These are phyloP conservation scores for Cryphonectria parasitica DNA, from an alignment of 2,329 filamentous ascomycete species.

Conservation along the genomic window DNA sequence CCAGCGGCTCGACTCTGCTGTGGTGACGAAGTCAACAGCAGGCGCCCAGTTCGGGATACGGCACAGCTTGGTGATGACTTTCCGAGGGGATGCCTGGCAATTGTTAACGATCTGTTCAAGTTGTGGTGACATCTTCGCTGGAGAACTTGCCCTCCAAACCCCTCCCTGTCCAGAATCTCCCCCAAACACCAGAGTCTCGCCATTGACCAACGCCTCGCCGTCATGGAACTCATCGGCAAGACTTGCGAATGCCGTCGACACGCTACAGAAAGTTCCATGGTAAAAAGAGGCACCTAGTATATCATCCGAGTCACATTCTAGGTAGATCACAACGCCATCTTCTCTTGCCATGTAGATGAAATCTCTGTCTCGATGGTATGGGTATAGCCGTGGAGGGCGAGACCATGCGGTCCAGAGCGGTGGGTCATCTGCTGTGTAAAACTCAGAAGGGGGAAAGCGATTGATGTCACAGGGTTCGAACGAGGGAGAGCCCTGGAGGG, in stretches of 20 bases:
- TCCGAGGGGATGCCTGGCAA: constrained; percentile 57
- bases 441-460: constrained; percentile 45
- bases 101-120: not conserved
- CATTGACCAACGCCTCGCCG: constrained; percentile 35
- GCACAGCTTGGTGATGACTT: constrained; percentile 58
- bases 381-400: constrained; percentile 69
- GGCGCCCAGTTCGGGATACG: constrained; percentile 68
- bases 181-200: constrained; percentile 79
- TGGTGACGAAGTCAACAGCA: constrained; percentile 58
- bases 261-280: constrained; percentile 72
- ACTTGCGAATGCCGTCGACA: constrained; percentile 81
- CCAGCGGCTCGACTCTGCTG: constrained; percentile 42
- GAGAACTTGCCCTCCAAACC: constrained; percentile 66
- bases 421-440: constrained; percentile 49
- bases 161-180: constrained; percentile 79
- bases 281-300: constrained; percentile 59
- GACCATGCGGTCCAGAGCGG: constrained; percentile 87
- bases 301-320: constrained; percentile 66
- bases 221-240: constrained; percentile 60
- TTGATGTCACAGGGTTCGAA: constrained; percentile 51
- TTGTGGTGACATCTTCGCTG: not conserved
- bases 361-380: constrained; percentile 68
- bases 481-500: constrained; percentile 54
- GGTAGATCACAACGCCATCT: constrained; percentile 77
- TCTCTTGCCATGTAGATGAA: constrained; percentile 86